Evolutionary conservation across 768 basidiomycete genomes (phyloP).

Genomic region (Lactarius quietus): DNA sequence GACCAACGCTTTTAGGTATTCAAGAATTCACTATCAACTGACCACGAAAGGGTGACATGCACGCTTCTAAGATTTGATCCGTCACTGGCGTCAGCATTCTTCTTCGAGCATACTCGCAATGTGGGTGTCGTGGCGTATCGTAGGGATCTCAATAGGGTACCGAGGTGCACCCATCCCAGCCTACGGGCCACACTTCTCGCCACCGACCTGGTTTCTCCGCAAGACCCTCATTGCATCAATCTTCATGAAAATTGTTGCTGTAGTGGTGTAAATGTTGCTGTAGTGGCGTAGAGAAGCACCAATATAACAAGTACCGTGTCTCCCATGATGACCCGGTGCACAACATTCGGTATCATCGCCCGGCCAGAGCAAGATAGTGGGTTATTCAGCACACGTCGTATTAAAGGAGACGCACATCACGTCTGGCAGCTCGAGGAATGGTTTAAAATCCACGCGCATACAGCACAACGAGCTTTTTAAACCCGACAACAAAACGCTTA

Average conservation of each 20-base stretch:
- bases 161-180: not conserved
- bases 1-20: not conserved
- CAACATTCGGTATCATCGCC: not conserved
- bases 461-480: not conserved
- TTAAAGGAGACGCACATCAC: not conserved
- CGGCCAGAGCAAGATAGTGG: not conserved
- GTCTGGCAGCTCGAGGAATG: not conserved
- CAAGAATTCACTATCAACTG: not conserved
- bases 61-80: not conserved
- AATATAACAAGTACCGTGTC: not conserved
- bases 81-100: not conserved
- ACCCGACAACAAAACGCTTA: not conserved
- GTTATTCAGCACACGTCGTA: not conserved
- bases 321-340: not conserved
- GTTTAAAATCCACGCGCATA: not conserved
- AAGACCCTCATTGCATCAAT: not conserved
- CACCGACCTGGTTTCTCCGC: not conserved
- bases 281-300: not conserved
- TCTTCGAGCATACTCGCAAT: not conserved
- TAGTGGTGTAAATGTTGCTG: not conserved
- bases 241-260: not conserved
- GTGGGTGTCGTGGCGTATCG: not conserved
- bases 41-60: not conserved
- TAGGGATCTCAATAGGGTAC: not conserved
- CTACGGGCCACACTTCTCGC: not conserved